phyloP scores from a whole-genome alignment of 305 asterid species.

The Fraxinus sp. region DNA sequence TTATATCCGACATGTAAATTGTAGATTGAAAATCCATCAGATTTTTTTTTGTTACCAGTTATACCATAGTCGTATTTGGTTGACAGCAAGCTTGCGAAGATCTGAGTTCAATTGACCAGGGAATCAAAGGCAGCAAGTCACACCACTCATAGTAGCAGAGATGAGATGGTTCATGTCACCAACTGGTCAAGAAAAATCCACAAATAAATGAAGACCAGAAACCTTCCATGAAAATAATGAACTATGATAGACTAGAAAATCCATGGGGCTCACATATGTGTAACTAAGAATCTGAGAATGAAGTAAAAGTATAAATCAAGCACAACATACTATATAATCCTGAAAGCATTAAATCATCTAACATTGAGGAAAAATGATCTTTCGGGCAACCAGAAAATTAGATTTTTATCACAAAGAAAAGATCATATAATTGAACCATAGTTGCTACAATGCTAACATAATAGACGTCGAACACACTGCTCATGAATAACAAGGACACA shows the following conservation, averaged over 20 bases:
- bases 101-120: slow-evolving; percentile 79
- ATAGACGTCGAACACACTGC: background rate
- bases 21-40: too few species aligned
- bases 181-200: slow-evolving; percentile 41
- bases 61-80: slow-evolving; percentile 18
- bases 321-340: background rate
- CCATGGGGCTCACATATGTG: background rate
- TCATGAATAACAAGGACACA: background rate
- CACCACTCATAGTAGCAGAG: slow-evolving; percentile 85
- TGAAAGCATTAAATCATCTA: background rate
- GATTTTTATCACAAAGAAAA: background rate
- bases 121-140: slow-evolving; percentile 75
- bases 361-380: background rate
- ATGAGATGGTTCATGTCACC: slow-evolving; percentile 74
- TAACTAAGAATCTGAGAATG: background rate
- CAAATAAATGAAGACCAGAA: background rate
- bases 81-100: slow-evolving; percentile 71
- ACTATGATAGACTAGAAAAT: background rate
- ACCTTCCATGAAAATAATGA: background rate
- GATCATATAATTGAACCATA: background rate
- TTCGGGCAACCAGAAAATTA: background rate
- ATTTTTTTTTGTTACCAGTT: too few species aligned
- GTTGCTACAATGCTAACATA: background rate
- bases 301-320: background rate
- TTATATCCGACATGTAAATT: too few species aligned